Percentiles rank a stretch among this genome's conserved stretches.
These are phyloP conservation scores for Phytophthora megakarya DNA, from an alignment of 352 stramenopile genomes.

Conservation along the genomic window DNA sequence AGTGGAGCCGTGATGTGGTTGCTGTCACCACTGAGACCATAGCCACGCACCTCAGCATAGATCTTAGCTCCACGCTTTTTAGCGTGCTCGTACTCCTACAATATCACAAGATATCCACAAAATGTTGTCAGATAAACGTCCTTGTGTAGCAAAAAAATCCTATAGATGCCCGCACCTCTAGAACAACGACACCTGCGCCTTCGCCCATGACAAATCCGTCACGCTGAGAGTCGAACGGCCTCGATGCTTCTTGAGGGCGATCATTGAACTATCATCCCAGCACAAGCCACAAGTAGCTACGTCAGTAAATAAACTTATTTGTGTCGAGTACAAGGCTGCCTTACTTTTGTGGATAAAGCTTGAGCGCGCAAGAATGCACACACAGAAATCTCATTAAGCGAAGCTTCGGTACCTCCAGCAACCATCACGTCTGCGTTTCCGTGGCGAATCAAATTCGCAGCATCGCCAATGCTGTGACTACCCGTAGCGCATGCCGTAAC, in stretches of 20 bases:
- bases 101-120: neutral
- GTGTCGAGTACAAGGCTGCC: neutral
- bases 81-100: slow-evolving; percentile 90
- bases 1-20: slow-evolving; percentile 91
- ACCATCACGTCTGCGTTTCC: slow-evolving; percentile 96
- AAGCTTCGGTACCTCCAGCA: slow-evolving; percentile 94
- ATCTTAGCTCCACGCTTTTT: slow-evolving; percentile 92
- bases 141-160: neutral
- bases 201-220: slow-evolving; percentile 98
- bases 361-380: slow-evolving; percentile 96
- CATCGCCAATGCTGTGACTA: slow-evolving; percentile 97
- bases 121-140: neutral
- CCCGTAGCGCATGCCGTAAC: slow-evolving; percentile 97
- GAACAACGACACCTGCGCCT: slow-evolving; percentile 69
- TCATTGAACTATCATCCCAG: slow-evolving; percentile 92
- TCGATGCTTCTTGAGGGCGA: slow-evolving; percentile 81
- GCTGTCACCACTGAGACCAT: slow-evolving; percentile 95
- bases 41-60: slow-evolving; percentile 95
- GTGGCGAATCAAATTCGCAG: slow-evolving; percentile 86
- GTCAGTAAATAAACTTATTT: neutral
- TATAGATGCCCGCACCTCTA: slow-evolving; percentile 40
- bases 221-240: slow-evolving; percentile 95
- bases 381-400: slow-evolving; percentile 93
- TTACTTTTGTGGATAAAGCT: slow-evolving; percentile 91
- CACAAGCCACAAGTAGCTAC: neutral